Percentiles rank a stretch among this genome's conserved stretches.
Conservation (phyloP, 208 protist species). For the Balamuthia mandrillaris region DNA sequence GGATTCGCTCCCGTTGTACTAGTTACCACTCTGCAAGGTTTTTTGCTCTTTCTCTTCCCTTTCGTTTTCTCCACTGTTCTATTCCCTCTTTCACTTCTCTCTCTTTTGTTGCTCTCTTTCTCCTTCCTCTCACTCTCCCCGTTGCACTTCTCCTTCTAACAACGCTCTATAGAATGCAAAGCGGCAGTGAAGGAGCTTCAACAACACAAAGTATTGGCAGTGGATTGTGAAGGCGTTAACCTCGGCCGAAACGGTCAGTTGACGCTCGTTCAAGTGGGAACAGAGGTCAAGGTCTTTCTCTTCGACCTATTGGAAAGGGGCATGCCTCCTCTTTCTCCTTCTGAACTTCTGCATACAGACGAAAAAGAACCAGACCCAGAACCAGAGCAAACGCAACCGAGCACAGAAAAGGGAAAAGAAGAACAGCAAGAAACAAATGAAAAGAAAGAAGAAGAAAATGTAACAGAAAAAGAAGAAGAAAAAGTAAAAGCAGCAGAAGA, state of each 20-base stretch:
- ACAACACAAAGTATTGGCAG: neutral
- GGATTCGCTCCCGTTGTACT: neutral
- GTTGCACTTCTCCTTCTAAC: neutral
- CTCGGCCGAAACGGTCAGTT: neutral
- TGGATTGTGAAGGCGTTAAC: slow-evolving; percentile 8
- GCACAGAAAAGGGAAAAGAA: too few relatives aligned
- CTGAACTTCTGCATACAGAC: too few relatives aligned
- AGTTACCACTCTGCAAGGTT: neutral
- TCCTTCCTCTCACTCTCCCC: neutral
- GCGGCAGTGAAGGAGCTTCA: neutral
- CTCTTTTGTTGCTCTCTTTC: neutral
- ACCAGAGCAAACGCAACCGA: too few relatives aligned
- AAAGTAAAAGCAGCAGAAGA: too few relatives aligned
- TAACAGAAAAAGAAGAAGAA: too few relatives aligned
- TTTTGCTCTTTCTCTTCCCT: neutral
- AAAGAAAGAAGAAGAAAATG: too few relatives aligned
- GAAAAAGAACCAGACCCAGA: too few relatives aligned
- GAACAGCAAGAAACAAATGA: too few relatives aligned
- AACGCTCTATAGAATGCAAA: neutral
- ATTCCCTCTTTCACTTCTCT: neutral
- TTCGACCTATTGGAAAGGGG: neutral
- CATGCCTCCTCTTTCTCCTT: too few relatives aligned
- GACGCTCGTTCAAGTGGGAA: neutral
- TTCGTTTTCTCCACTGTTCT: neutral
- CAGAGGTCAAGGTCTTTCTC: neutral